phyloP scores from a whole-genome alignment of 1,284 basidiomycete species.

The Ceratobasidium sp. region DNA sequence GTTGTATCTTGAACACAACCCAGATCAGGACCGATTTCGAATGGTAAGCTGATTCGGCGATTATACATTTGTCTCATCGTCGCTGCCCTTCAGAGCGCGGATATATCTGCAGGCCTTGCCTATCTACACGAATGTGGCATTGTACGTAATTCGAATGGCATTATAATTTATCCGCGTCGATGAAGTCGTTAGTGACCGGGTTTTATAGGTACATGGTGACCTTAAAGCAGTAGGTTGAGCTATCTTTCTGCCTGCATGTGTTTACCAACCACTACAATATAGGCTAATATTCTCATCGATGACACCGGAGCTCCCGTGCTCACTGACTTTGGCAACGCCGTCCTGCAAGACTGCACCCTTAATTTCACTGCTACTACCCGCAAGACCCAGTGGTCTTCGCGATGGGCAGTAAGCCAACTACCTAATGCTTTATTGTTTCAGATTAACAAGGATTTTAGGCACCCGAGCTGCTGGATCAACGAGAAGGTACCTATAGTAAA shows the following conservation, averaged over 20 bases:
- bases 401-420: background rate
- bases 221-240: background rate
- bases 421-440: background rate
- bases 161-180: too few species aligned
- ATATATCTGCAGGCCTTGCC: too few species aligned
- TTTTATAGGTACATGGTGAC: too few species aligned
- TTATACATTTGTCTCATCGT: too few species aligned
- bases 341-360: background rate
- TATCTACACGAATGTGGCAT: too few species aligned
- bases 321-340: conserved; percentile 18
- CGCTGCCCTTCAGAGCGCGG: too few species aligned
- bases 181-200: too few species aligned
- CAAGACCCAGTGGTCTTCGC: background rate
- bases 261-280: background rate
- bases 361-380: background rate
- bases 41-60: background rate
- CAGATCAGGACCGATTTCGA: background rate
- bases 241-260: background rate
- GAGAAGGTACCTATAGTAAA: background rate
- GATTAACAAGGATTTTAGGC: background rate
- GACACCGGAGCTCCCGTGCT: background rate
- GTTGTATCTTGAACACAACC: background rate
- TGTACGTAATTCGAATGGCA: too few species aligned
- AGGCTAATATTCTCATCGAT: background rate
- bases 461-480: background rate